These are phyloP conservation scores for Cladosporium halotolerans DNA, from an alignment of 2,329 filamentous ascomycete genomes.

Conservation along the genomic window DNA sequence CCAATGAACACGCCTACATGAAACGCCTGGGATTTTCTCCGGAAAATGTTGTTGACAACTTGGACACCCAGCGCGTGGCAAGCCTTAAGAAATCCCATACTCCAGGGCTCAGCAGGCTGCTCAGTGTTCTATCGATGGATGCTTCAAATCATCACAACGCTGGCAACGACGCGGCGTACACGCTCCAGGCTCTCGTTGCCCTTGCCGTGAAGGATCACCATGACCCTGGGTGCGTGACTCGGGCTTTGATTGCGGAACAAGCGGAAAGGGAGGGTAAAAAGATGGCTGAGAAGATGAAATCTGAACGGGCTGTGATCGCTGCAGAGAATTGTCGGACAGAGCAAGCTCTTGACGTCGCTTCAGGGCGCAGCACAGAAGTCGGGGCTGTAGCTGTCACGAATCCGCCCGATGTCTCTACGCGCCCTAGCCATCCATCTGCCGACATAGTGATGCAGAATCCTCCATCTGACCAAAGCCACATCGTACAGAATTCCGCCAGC, in stretches of 20 bases:
- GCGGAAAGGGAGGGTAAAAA: not conserved
- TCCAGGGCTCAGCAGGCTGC: conserved; percentile 53
- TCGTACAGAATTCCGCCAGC: too few relatives aligned
- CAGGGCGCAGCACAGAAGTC: too few relatives aligned
- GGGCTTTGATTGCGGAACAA: not conserved
- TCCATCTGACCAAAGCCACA: too few relatives aligned
- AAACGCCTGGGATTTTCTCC: conserved; percentile 57
- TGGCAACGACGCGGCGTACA: conserved; percentile 35
- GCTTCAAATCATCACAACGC: conserved; percentile 36
- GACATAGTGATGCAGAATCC: too few relatives aligned
- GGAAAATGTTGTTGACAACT: conserved; percentile 51
- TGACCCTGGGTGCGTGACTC: not conserved
- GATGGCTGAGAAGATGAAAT: not conserved
- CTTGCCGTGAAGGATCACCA: conserved; percentile 8
- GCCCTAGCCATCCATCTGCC: too few relatives aligned
- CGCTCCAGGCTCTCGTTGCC: conserved; percentile 17
- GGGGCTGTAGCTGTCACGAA: too few relatives aligned
- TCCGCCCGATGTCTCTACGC: too few relatives aligned
- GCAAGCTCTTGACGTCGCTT: too few relatives aligned
- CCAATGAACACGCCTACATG: conserved; percentile 63
- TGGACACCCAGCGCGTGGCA: conserved; percentile 68
- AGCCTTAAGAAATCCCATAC: conserved; percentile 48
- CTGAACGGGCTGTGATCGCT: too few relatives aligned
- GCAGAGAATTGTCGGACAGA: too few relatives aligned
- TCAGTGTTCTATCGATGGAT: conserved; percentile 57